Conservation (phyloP, 352 stramenopile genomes). For the Globisporangium irregulare region DNA sequence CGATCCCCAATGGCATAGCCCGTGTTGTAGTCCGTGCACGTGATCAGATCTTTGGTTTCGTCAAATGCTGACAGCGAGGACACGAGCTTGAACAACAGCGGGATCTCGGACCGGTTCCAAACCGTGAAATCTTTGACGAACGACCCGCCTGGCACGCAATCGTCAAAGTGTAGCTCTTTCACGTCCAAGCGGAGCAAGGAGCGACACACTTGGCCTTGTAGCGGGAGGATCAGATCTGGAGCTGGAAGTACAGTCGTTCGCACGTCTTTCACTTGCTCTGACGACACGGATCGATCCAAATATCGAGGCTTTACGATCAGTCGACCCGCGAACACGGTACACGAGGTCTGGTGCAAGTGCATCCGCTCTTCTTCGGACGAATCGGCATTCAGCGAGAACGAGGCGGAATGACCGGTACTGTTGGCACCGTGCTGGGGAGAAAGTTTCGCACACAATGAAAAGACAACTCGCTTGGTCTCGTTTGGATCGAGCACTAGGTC, state of each 20-base stretch:
- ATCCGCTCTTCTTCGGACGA: constrained; percentile 84
- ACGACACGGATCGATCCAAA: constrained; percentile 5
- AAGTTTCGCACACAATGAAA: constrained; percentile 73
- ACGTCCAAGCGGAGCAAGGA: constrained; percentile 82
- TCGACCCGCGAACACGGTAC: constrained; percentile 61
- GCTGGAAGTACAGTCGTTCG: constrained; percentile 27
- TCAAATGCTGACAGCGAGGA: constrained; percentile 67
- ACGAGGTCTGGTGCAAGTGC: constrained; percentile 83
- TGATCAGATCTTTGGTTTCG: constrained; percentile 66
- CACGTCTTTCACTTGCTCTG: constrained; percentile 17
- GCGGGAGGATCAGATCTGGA: constrained; percentile 65
- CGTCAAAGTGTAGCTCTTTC: constrained; percentile 88
- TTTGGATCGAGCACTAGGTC: constrained; percentile 60
- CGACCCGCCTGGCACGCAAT: constrained; percentile 81
- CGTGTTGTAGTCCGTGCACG: constrained; percentile 86
- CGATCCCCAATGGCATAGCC: constrained; percentile 82
- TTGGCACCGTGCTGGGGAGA: constrained; percentile 24
- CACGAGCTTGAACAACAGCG: constrained; percentile 81
- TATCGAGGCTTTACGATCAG: constrained; percentile 55
- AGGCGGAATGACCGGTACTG: constrained; percentile 7
- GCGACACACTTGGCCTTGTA: constrained; percentile 81
- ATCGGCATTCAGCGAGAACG: constrained; percentile 34
- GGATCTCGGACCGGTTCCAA: constrained; percentile 89
- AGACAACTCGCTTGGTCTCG: constrained; percentile 68
- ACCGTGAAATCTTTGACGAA: constrained; percentile 91